Evolutionary conservation across 805 yeast genomes (phyloP), one percentile per base, ranked within the genome.

Genomic region (Hagleromyces aurorensis): DNA sequence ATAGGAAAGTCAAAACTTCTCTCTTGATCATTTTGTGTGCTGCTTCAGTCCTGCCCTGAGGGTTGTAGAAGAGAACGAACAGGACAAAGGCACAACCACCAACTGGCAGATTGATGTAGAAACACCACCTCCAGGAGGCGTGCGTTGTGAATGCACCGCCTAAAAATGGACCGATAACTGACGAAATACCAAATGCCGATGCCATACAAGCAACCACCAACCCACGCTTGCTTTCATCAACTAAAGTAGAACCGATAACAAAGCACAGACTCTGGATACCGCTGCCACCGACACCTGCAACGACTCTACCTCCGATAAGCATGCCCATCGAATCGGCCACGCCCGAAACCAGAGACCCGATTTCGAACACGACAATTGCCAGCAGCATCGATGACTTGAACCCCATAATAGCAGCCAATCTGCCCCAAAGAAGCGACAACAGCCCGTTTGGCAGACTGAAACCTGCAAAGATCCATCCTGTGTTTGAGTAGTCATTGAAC

Each of bases 71-170:
- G 7, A 33, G 3, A 3, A 33, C 18, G 20, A 51, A 45, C 15
- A 45, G 12, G 3, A 35, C 22, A 13, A 43, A 25, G 5, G 54
- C 55, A 8, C 41, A 17, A 1, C 78, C 84, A 11, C 82, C 81
- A 19, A 77, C 52, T 3, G 85, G 83, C 20, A 80, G 50, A 50
- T 78, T 79, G 38, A 80, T 63, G 54, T 72, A 80, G 48, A 78
- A 80, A 44, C 83, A 73, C 84, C 86, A 78, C 44, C 86, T 62
- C 86, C 86, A 79, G n/a, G 71, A 57, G 4, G 65, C 72, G 29
- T 67, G 57, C 2, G 70, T 55, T 1, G 81, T 65, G 33, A 79
- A 69, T 0, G 74, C 76, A 17, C 85, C 85, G 9, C 84, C 85
- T 14, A 78, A 47, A 21, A 75, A 57, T 0, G 86, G 85, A 1